phyloP scores from a whole-genome alignment of 2,329 filamentous ascomycete genomes.

The Aspergillus niger region DNA sequence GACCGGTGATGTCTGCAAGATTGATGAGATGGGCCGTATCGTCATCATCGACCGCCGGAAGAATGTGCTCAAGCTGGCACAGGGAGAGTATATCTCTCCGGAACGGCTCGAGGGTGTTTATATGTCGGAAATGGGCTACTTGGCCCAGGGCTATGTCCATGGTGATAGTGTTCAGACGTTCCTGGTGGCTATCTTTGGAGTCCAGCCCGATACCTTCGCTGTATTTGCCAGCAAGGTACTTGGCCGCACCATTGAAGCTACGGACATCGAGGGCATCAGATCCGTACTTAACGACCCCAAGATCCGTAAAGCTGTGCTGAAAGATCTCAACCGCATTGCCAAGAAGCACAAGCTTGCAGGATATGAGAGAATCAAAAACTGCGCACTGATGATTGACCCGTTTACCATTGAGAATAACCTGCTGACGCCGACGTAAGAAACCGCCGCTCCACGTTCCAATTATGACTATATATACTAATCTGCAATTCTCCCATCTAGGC shows the following conservation, averaged over 20 bases:
- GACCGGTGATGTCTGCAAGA: constrained; percentile 84
- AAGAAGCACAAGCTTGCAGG: constrained; percentile 87
- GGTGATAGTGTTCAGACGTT: constrained; percentile 80
- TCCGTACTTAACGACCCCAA: constrained; percentile 67
- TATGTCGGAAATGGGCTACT: constrained; percentile 74
- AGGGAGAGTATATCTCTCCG: constrained; percentile 97
- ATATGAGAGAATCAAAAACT: constrained; percentile 79
- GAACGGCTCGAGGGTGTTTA: constrained; percentile 97
- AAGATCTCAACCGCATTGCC: constrained; percentile 75
- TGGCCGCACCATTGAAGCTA: constrained; percentile 62
- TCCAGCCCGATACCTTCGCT: constrained; percentile 83
- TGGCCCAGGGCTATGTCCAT: constrained; percentile 84
- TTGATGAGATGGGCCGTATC: constrained; percentile 85
- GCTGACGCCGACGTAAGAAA: constrained; percentile 51
- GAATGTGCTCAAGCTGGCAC: constrained; percentile 97
- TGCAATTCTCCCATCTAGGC: constrained; percentile 42
- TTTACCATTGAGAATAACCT: constrained; percentile 93
- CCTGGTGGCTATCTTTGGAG: constrained; percentile 83
- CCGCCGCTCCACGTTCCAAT: not conserved
- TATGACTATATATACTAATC: constrained; percentile 20
- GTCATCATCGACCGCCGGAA: constrained; percentile 95
- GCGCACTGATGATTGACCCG: constrained; percentile 77
- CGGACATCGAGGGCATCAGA: constrained; percentile 68
- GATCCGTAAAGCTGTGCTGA: constrained; percentile 73
- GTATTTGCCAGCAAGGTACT: constrained; percentile 77